These are phyloP conservation scores for Strobilomyces echinocephalus DNA, from an alignment of 768 basidiomycete genomes.

Conservation along the genomic window DNA sequence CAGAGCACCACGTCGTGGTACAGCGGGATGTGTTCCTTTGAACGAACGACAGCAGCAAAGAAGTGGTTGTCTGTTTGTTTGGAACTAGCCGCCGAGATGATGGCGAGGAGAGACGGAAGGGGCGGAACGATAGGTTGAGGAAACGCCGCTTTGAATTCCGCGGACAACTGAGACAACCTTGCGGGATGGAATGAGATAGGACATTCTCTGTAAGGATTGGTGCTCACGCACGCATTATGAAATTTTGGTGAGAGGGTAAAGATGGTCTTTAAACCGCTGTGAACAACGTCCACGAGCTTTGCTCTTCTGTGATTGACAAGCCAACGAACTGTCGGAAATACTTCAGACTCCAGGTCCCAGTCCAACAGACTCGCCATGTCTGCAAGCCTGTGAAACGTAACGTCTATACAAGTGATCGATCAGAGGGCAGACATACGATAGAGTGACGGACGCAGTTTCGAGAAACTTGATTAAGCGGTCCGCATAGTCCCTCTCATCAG, in stretches of 20 bases:
- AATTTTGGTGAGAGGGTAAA: slow-evolving; percentile 72
- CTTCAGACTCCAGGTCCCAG: slow-evolving; percentile 77
- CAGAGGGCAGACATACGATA: slow-evolving; percentile 54
- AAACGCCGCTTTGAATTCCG: slow-evolving; percentile 62
- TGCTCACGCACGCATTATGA: slow-evolving; percentile 49
- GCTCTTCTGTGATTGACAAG: slow-evolving; percentile 87
- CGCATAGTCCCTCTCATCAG: slow-evolving; percentile 63
- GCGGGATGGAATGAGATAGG: neutral
- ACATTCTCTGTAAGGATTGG: neutral
- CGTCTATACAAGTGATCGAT: neutral
- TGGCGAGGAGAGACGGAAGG: slow-evolving; percentile 68
- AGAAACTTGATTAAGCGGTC: slow-evolving; percentile 74
- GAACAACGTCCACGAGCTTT: slow-evolving; percentile 83
- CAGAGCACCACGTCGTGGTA: slow-evolving; percentile 85
- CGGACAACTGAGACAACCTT: slow-evolving; percentile 40
- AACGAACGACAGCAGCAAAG: slow-evolving; percentile 70
- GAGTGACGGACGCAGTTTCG: slow-evolving; percentile 63
- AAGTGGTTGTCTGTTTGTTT: slow-evolving; percentile 69
- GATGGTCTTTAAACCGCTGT: slow-evolving; percentile 71
- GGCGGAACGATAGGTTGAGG: slow-evolving; percentile 55
- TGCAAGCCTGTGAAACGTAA: slow-evolving; percentile 46
- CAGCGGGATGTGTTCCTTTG: slow-evolving; percentile 59
- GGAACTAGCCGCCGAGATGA: slow-evolving; percentile 64
- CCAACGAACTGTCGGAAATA: slow-evolving; percentile 89
- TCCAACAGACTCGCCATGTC: slow-evolving; percentile 79